Conservation (phyloP, 371 early-diverging fungal species). For the Mortierella sp. region DNA sequence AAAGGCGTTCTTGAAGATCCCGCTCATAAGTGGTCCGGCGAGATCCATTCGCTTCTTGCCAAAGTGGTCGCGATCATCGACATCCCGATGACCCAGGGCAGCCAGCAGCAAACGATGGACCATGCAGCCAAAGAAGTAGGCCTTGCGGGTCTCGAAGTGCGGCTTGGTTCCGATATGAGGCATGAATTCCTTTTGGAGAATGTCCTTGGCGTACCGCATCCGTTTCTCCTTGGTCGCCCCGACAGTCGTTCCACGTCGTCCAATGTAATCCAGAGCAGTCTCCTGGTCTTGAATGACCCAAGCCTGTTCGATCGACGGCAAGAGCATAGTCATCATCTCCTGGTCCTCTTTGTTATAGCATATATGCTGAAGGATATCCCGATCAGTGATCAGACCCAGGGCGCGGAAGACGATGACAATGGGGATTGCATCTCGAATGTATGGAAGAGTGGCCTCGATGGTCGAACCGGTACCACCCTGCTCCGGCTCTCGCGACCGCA, state of each 20-base stretch:
- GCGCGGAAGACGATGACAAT: conserved; percentile 98
- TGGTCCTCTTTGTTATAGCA: conserved; percentile 93
- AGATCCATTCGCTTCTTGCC: conserved; percentile 99
- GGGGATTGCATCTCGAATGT: conserved; percentile 97
- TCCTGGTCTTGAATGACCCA: conserved; percentile 97
- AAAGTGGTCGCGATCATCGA: conserved; percentile 99
- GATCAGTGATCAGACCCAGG: conserved; percentile 95
- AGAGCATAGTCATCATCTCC: conserved; percentile 96
- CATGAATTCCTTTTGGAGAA: conserved; percentile 97
- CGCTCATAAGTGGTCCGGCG: conserved; percentile 96
- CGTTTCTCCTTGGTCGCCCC: conserved; percentile 92
- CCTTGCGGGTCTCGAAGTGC: conserved; percentile 95
- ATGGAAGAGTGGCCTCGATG: conserved; percentile 94
- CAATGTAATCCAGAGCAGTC: conserved; percentile 97
- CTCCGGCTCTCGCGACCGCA: conserved; percentile 78
- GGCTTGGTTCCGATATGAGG: conserved; percentile 97
- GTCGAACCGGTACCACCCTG: conserved; percentile 74
- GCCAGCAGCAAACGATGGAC: conserved; percentile 96
- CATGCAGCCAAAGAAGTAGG: conserved; percentile 99
- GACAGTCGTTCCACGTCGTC: conserved; percentile 94
- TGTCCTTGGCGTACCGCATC: conserved; percentile 90
- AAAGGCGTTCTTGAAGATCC: conserved; percentile 96
- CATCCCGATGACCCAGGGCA: conserved; percentile 94
- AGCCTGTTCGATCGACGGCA: conserved; percentile 98
- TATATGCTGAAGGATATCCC: conserved; percentile 97